Conservation (phyloP, 805 yeast species). For the Ascoidea rubescens region DNA sequence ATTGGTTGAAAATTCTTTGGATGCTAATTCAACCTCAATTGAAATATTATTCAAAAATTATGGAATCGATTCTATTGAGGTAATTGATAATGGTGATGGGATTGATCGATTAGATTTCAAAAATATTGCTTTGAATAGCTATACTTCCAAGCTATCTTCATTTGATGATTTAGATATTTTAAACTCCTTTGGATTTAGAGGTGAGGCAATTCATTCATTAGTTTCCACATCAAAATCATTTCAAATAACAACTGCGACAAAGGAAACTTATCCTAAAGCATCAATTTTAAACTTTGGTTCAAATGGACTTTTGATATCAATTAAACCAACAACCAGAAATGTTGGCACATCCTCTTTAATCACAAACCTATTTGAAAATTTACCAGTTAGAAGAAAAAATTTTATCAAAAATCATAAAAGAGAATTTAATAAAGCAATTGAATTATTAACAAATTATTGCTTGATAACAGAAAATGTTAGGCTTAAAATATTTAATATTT, state of each 20-base stretch:
- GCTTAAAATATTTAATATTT: slow-evolving; percentile 43
- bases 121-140: slow-evolving; percentile 42
- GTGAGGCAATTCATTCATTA: slow-evolving; percentile 66
- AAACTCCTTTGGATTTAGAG: slow-evolving; percentile 59
- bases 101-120: slow-evolving; percentile 38
- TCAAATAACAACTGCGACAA: slow-evolving; percentile 34
- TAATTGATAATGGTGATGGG: slow-evolving; percentile 59
- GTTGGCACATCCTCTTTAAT: slow-evolving; percentile 60
- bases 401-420: slow-evolving; percentile 50
- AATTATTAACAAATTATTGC: slow-evolving; percentile 52
- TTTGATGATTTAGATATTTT: slow-evolving; percentile 36
- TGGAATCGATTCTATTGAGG: slow-evolving; percentile 61
- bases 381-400: slow-evolving; percentile 78
- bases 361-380: slow-evolving; percentile 40
- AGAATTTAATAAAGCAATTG: slow-evolving; percentile 60
- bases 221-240: slow-evolving; percentile 29
- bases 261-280: slow-evolving; percentile 39
- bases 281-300: slow-evolving; percentile 36
- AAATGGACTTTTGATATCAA: slow-evolving; percentile 33
- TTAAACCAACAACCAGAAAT: slow-evolving; percentile 32
- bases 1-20: slow-evolving; percentile 74
- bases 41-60: slow-evolving; percentile 56
- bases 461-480: slow-evolving; percentile 44
- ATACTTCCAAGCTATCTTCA: slow-evolving; percentile 47
- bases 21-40: slow-evolving; percentile 56